Evolutionary conservation across 352 stramenopile species (phyloP).

Genomic region (Pythium oligandrum): DNA sequence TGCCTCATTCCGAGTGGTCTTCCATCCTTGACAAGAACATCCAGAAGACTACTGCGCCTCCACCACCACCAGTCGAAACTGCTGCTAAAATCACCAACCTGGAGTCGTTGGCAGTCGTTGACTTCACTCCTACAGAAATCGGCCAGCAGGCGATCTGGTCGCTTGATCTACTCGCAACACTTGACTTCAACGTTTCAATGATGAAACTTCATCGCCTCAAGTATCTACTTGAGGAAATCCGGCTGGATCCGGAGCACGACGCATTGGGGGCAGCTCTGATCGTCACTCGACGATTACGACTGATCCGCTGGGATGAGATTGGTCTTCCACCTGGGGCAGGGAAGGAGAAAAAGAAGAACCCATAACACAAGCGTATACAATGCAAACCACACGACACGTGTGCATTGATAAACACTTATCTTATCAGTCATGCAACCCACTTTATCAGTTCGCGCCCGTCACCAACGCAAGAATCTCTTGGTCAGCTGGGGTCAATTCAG

Average conservation of each 20-base stretch:
- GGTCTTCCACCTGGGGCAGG: conserved; percentile 10
- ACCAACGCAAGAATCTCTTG: conserved; percentile 58
- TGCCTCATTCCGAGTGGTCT: conserved; percentile 34
- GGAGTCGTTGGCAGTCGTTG: conserved; percentile 41
- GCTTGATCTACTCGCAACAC: conserved; percentile 54
- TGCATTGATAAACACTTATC: too few relatives aligned
- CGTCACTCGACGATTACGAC: conserved; percentile 49
- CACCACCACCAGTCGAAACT: conserved; percentile 18
- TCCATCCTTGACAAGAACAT: conserved; percentile 30
- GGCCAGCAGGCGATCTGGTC: conserved; percentile 68
- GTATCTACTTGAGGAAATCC: conserved; percentile 70
- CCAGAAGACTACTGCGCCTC: conserved; percentile 5
- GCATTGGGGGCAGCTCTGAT: conserved; percentile 52
- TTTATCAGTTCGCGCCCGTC: not conserved
- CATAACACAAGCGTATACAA: not conserved
- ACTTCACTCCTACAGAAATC: conserved; percentile 63
- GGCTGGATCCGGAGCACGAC: conserved; percentile 48
- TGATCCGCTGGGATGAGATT: conserved; percentile 65
- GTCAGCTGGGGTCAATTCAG: conserved; percentile 61
- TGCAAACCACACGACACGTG: too few relatives aligned
- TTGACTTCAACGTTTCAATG: conserved; percentile 65
- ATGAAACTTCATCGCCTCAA: conserved; percentile 74
- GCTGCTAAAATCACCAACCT: conserved; percentile 28
- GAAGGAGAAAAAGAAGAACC: not conserved
- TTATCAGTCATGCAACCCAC: too few relatives aligned